Percentiles rank a stretch among this genome's conserved stretches.
These are phyloP conservation scores for Citrullus amarus DNA, from an alignment of 306 rosid genomes.

Conservation along the genomic window DNA sequence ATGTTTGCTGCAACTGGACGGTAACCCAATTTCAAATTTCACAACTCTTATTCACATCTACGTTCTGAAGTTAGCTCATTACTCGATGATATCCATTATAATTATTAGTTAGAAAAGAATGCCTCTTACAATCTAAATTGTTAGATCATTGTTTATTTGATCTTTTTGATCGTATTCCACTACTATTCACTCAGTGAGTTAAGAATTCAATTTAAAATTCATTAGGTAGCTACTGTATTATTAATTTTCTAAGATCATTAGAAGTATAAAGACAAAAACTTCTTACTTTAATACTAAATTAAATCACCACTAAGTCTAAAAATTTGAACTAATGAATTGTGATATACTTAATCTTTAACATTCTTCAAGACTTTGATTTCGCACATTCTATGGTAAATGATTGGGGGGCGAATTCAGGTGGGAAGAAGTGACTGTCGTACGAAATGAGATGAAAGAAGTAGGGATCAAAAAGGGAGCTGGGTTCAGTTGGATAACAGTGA, in stretches of 20 bases:
- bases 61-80: neutral
- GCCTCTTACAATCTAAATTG: neutral
- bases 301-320: neutral
- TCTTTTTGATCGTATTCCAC: neutral
- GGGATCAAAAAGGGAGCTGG: conserved; percentile 71
- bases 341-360: neutral
- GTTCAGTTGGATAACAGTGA: conserved; percentile 65
- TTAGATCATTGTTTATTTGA: neutral
- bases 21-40: conserved; percentile 21
- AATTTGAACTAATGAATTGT: neutral
- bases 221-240: neutral
- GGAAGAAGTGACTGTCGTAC: conserved; percentile 77
- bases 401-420: conserved; percentile 32
- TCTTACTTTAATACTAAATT: neutral
- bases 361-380: neutral
- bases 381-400: neutral
- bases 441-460: conserved; percentile 66
- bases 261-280: neutral
- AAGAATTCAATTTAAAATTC: neutral
- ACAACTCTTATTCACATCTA: neutral
- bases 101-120: neutral
- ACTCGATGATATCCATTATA: neutral
- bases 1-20: conserved; percentile 74
- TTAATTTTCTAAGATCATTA: neutral
- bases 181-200: neutral